Base-by-base conservation (phyloP, 257 asterid genomes). In the Linderniella brevidens region DNA sequence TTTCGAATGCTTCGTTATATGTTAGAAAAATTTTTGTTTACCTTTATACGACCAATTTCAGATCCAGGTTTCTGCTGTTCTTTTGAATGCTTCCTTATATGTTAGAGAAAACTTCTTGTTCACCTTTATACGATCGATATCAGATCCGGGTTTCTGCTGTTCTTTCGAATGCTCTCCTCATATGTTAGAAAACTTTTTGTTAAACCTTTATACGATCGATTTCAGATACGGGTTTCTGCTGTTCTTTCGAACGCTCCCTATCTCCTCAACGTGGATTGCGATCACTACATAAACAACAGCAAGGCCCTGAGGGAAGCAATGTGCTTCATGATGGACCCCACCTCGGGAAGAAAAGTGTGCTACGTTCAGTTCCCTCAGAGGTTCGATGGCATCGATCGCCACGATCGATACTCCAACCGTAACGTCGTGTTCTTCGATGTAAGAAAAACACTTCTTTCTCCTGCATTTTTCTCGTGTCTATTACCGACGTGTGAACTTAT, bases 271-370 rank as follows among this genome's bases (percentile, higher is more conserved):
- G 86, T 79, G 8, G 85, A 79, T 63, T 79, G 92, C 50, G 85
- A 79, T 62, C 86, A 79, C 60, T 79, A 79, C 66, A 75, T 79
- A 53, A 79, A 79, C 68, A 79, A 79, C 57, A 65, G 82, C 74
- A 75, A 72, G 73, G 92, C 79, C 6, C 66, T 79, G 48, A 65
- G 82, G 58, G 92, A 79, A 64, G 74, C 92, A 37, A 79, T 79
- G 92, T 79, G 92, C 60, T 72, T 79, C 72, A 53, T 79, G 79
- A 79, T 79, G 92, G 92, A 79, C 40, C 92, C 92, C 19, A 75
- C 62, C 17, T 75, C 75, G n/a, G 92, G 92, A 51, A 75, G 67
- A 64, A 73, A 68, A 65, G 66, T 78, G 44, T 78, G 90, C 68
- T 78, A 75, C 51, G 90, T 78, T 50, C 92, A 79, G 60, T 79